These are phyloP conservation scores for Quercus tomentella DNA, from an alignment of 331 rosid species.

Conservation along the genomic window DNA sequence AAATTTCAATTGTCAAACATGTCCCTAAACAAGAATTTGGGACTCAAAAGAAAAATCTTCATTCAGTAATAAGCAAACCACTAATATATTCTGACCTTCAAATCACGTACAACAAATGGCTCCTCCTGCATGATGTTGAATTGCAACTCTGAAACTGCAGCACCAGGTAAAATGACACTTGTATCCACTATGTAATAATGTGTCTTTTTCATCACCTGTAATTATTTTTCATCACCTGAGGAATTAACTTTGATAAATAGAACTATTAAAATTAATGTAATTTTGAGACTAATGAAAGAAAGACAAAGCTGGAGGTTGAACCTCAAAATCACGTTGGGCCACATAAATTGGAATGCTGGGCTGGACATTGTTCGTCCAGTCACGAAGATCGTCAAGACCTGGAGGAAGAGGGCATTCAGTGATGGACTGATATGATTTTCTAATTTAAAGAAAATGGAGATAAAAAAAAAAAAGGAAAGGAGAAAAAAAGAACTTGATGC, in stretches of 20 bases:
- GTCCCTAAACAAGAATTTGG: background rate
- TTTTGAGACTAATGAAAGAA: constrained; percentile 16
- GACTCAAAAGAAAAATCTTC: background rate
- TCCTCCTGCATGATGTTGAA: constrained; percentile 68
- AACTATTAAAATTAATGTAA: background rate
- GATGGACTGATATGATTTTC: background rate
- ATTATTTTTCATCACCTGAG: constrained; percentile 15
- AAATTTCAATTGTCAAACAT: background rate
- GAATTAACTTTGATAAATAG: background rate
- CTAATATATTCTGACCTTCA: constrained; percentile 50
- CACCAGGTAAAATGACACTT: constrained; percentile 68
- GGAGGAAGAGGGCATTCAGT: background rate
- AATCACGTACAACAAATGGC: constrained; percentile 62
- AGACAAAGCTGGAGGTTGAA: constrained; percentile 23
- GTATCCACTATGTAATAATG: constrained; percentile 91
- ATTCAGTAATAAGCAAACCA: background rate
- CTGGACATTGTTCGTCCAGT: constrained; percentile 99
- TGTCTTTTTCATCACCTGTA: constrained; percentile 93
- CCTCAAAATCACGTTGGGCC: constrained; percentile 90
- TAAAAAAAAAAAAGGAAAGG: background rate
- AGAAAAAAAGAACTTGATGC: background rate
- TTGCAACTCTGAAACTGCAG: constrained; percentile 91
- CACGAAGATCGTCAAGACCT: constrained; percentile 97
- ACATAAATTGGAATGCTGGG: constrained; percentile 79
- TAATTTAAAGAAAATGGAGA: background rate